A percentile compares a stretch with the other conserved stretches of the same genome.
These are phyloP conservation scores for Paragyromitra xinjiangensis DNA, from an alignment of 495 filamentous ascomycete genomes.

Conservation along the genomic window DNA sequence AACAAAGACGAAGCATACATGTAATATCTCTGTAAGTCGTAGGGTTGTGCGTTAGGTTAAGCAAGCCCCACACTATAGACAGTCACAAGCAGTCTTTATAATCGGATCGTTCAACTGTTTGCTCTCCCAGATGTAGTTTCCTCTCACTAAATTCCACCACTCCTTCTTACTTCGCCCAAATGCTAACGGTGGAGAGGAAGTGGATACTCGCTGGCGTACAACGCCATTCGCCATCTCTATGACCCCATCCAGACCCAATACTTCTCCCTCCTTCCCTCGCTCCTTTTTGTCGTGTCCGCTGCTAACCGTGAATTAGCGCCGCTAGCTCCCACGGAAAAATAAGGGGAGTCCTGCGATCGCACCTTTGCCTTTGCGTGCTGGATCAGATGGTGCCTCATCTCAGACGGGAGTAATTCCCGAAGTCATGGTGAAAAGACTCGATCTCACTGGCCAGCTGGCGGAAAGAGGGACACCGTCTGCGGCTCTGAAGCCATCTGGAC, in stretches of 20 bases:
- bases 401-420: neutral
- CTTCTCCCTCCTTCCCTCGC: neutral
- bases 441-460: conserved; percentile 1
- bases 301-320: neutral
- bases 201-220: neutral
- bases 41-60: neutral
- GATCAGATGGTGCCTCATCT: conserved; percentile 14
- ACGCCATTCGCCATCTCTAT: neutral
- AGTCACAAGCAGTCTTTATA: neutral
- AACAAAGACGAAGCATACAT: neutral
- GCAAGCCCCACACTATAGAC: neutral
- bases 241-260: neutral
- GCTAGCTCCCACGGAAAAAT: neutral
- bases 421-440: neutral
- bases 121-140: neutral
- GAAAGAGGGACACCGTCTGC: conserved; percentile 3
- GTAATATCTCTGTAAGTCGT: neutral
- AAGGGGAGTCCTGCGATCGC: conserved; percentile 1
- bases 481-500: conserved; percentile 7
- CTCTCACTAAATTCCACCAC: neutral
- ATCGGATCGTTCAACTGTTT: neutral
- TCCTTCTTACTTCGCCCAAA: neutral
- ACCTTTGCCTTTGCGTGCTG: conserved; percentile 4
- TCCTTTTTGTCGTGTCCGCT: neutral
- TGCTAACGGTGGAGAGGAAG: neutral